Conservation (phyloP, 108 stramenopile genomes). For the Cylindrotheca closterium region DNA sequence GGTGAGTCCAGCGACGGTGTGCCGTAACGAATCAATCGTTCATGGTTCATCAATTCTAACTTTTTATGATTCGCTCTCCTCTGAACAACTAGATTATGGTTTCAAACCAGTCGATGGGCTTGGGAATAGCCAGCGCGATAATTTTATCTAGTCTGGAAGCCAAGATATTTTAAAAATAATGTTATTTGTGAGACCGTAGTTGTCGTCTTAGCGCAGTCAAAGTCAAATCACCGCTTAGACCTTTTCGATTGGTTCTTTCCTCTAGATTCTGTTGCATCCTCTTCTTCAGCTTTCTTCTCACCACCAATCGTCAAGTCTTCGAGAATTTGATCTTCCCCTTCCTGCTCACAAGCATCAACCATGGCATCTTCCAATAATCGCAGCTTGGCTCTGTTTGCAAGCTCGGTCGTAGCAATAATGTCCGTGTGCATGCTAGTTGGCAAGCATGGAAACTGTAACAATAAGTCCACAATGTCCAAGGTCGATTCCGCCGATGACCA, state of each 20-base stretch:
- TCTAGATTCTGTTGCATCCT: not conserved
- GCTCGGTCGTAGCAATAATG: constrained; percentile 7
- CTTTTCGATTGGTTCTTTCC: too few relatives aligned
- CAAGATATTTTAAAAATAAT: too few relatives aligned
- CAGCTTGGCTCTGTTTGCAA: constrained; percentile 67
- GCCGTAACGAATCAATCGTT: too few relatives aligned
- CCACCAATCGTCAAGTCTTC: constrained; percentile 59
- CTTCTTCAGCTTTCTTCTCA: not conserved
- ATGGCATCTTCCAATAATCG: constrained; percentile 82
- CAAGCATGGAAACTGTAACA: constrained; percentile 58
- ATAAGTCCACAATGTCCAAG: constrained; percentile 57
- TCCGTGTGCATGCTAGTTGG: constrained; percentile 23
- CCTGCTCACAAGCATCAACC: constrained; percentile 82
- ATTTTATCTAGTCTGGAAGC: too few relatives aligned
- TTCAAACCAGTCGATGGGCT: constrained; percentile 48
- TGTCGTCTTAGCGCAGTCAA: too few relatives aligned
- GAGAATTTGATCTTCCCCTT: constrained; percentile 68
- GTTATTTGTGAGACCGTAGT: too few relatives aligned
- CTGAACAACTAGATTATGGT: constrained; percentile 45
- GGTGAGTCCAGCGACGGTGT: constrained; percentile 9
- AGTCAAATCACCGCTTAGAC: too few relatives aligned
- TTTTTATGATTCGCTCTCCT: not conserved
- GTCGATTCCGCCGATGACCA: constrained; percentile 46
- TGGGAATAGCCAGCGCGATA: too few relatives aligned
- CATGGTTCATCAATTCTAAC: too few relatives aligned